These are phyloP conservation scores for Filobasidium floriforme DNA, from an alignment of 768 basidiomycete species.

Conservation along the genomic window DNA sequence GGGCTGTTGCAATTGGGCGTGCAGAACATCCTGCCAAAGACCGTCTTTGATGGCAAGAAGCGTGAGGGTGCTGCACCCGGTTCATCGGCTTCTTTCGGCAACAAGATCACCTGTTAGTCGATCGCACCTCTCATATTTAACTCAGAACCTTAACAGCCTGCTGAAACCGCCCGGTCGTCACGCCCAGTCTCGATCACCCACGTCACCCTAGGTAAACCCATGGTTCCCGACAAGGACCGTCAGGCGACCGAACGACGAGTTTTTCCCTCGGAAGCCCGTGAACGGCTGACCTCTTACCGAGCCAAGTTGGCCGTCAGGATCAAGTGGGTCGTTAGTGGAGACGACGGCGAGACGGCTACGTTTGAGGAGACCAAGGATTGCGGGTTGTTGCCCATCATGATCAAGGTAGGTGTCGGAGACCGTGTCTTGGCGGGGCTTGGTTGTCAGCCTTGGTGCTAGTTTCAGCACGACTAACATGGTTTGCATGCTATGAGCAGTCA, in stretches of 20 bases:
- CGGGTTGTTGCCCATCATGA: conserved; percentile 92
- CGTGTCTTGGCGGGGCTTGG: too few species aligned
- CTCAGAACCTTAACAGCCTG: neutral
- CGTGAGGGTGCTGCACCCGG: conserved; percentile 49
- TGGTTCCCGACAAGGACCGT: conserved; percentile 76
- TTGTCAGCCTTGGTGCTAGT: neutral
- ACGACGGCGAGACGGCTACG: conserved; percentile 54
- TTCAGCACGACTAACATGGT: neutral
- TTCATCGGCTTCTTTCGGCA: conserved; percentile 54
- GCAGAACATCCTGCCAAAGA: conserved; percentile 78
- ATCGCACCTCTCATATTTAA: too few species aligned
- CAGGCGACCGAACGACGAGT: conserved; percentile 65
- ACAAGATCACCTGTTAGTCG: conserved; percentile 54
- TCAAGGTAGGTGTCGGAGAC: conserved; percentile 68
- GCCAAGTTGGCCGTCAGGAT: conserved; percentile 81
- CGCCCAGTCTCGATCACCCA: conserved; percentile 79
- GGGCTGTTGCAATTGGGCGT: conserved; percentile 72
- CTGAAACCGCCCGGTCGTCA: neutral
- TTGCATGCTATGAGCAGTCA: conserved; percentile 52
- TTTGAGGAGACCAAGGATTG: conserved; percentile 71
- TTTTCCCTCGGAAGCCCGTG: conserved; percentile 91
- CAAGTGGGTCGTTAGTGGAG: conserved; percentile 62
- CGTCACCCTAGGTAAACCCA: conserved; percentile 72
- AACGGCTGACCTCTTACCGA: conserved; percentile 83
- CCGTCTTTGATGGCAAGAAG: conserved; percentile 78